phyloP scores from a whole-genome alignment of 1,139 yeast species.

The Suhomyces bolitotheri region DNA sequence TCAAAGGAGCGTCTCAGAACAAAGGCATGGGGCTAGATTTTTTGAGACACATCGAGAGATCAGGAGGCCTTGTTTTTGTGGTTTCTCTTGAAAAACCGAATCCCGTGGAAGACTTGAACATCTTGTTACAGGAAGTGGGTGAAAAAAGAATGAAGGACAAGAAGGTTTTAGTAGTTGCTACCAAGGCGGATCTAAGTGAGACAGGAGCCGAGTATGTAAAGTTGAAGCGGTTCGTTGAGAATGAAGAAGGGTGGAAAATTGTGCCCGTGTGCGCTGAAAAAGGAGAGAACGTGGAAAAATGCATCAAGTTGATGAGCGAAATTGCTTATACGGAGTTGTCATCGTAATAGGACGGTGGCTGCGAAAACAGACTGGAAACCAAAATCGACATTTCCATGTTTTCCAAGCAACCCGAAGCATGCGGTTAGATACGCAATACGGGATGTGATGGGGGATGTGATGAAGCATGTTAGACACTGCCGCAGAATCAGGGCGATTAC shows the following conservation, averaged over 20 bases:
- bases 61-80: conserved; percentile 87
- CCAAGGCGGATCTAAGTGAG: conserved; percentile 79
- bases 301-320: conserved; percentile 71
- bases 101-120: conserved; percentile 64
- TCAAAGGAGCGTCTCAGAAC: conserved; percentile 80
- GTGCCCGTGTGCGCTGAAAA: conserved; percentile 83
- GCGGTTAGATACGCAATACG: no score
- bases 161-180: conserved; percentile 74
- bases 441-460: no score
- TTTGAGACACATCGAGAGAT: conserved; percentile 86
- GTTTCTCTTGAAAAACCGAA: conserved; percentile 65
- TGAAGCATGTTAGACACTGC: no score
- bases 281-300: conserved; percentile 68
- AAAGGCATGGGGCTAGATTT: conserved; percentile 95
- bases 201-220: conserved; percentile 45
- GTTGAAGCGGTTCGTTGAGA: conserved; percentile 45
- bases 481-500: no score
- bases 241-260: conserved; percentile 56
- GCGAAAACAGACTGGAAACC: no score
- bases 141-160: conserved; percentile 56
- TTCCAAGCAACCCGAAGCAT: neutral
- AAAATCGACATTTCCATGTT: no score
- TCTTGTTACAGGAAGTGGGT: conserved; percentile 72
- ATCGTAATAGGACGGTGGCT: no score
- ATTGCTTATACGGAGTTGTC: conserved; percentile 35